Base-by-base conservation (phyloP, 2,329 filamentous ascomycete genomes). In the Pestalotiopsis fici region DNA sequence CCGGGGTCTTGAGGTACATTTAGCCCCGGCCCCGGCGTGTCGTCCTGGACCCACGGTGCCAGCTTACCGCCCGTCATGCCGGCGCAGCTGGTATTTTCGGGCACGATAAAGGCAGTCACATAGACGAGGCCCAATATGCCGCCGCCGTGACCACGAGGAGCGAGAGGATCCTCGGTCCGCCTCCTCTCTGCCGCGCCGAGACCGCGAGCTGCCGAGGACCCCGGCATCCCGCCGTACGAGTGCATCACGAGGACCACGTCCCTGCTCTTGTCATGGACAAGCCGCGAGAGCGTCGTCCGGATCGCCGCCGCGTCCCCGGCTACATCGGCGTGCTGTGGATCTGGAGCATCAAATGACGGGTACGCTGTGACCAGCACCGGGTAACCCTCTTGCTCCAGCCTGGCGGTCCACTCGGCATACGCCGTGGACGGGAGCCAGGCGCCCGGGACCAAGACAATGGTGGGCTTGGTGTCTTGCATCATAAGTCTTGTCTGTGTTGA, bases 201-300 rank as follows among this genome's bases (percentile, higher is more conserved):
- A 2, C 43, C 62, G 1, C n/a, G 18, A 15, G 62, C 28, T 2
- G 62, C 62, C 0, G 31, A 13, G 3, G 68, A 69, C 7, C 68
- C 67, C 12, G 71, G 65, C 39, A 69, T 55, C 27, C 72, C 72
- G 13, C 72, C 71, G 15, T 71, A 74, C 12, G 70, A 73, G 54
- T 73, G 72, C 15, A 67, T 69, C 9, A 74, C 56, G 50, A 72
- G 59, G 25, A 72, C 66, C 5, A 35, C 66, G 15, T 68, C 23
- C 3, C 64, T 65, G 23, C 67, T 67, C n/a, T 66, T 31, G 1
- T 61, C 61, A 2, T 37, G 13, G 47, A 71, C 66, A 18, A 71
- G 66, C 4, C 68, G 71, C 15, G 65, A 25, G 6, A 63, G 67
- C 11, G 66, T 31, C 13, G 67, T 68, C 15, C 62, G 69, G 2